Conservation (phyloP, 441 rosid genomes). For the Pelargonium hybrid region DNA sequence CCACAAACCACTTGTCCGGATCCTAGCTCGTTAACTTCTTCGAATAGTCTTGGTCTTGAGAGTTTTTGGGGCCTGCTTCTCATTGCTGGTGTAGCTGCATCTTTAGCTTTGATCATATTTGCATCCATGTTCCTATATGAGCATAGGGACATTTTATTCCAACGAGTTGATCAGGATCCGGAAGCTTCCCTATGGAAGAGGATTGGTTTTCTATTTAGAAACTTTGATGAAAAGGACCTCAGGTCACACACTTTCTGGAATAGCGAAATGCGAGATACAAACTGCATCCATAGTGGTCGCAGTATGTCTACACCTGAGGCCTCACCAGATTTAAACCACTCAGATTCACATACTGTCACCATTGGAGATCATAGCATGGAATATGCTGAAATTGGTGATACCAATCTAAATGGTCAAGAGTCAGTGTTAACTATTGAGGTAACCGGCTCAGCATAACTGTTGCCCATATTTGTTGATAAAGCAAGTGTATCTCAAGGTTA, state of each 20-base stretch:
- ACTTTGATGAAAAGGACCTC: slow-evolving; percentile 26
- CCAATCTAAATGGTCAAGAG: slow-evolving; percentile 5
- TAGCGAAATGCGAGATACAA: background rate
- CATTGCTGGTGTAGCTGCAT: slow-evolving; percentile 28
- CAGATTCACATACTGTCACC: slow-evolving; percentile 9
- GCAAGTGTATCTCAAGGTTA: slow-evolving; percentile 23
- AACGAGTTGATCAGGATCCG: background rate
- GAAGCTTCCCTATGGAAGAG: slow-evolving; percentile 17
- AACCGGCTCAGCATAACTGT: background rate
- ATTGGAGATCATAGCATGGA: slow-evolving; percentile 10
- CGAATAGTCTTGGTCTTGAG: slow-evolving; percentile 36
- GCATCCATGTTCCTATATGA: slow-evolving; percentile 20
- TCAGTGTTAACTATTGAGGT: background rate
- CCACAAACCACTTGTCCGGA: slow-evolving; percentile 27
- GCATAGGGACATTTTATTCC: slow-evolving; percentile 13
- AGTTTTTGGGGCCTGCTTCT: slow-evolving; percentile 55
- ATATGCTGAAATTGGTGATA: slow-evolving; percentile 2
- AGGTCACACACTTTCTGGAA: slow-evolving; percentile 23
- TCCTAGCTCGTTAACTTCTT: slow-evolving; percentile 19
- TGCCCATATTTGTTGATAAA: slow-evolving; percentile 18
- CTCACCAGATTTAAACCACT: slow-evolving; percentile 18
- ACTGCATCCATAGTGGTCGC: background rate
- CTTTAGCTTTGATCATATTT: slow-evolving; percentile 30
- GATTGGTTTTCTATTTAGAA: slow-evolving; percentile 16
- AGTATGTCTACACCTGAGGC: background rate